Evolutionary conservation across 1,139 yeast genomes (phyloP), one percentile per base, ranked within the genome.

Genomic region (Diutina scorzettiae): DNA sequence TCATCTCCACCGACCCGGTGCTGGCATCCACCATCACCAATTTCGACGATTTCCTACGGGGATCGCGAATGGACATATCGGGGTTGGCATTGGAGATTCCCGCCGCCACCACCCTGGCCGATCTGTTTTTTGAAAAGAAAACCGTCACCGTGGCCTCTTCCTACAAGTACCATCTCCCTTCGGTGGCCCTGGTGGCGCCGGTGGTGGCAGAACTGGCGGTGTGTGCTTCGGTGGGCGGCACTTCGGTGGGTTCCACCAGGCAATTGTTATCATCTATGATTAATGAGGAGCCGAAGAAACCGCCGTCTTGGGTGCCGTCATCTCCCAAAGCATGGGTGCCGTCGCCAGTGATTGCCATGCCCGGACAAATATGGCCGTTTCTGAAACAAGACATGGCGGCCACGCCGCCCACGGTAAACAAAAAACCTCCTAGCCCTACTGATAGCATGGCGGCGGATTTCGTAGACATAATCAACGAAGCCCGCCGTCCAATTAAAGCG

Each of bases 61-160:
- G 14, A 8, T 23, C 23, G 28, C 24, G 39, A 9, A 28, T 34
- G 12, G 39, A 34, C 16, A 14, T 34, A 11, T 19, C 17, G 12
- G 39, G 23, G n/a, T 11, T 34, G 16, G 39, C 39, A 14, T 16
- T 23, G 8, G 28, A 34, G 6, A n/a, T 23, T 7, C 39, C 39
- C 4, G 14, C 27, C 3, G 23, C 21, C 11, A 23, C 28, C 20
- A 23, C n/a, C n/a, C 29, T 23, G 28, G 28, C 21, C 17, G 39
- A 34, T 14, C 29, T 23, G 27, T 34, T 34, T n/a, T 28, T 34
- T n/a, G 39, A 34, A 14, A 34, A 34, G 18, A 28, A 20, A 4
- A 34, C 39, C n/a, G 28, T 23, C n/a, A 34, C 39, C 14, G 27
- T 34, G 11, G 7, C 28, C 2, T n/a, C 28, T 2, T 16, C 17